These are phyloP conservation scores for Ascocoryne sarcoides DNA, from an alignment of 2,329 filamentous ascomycete genomes.

Conservation along the genomic window DNA sequence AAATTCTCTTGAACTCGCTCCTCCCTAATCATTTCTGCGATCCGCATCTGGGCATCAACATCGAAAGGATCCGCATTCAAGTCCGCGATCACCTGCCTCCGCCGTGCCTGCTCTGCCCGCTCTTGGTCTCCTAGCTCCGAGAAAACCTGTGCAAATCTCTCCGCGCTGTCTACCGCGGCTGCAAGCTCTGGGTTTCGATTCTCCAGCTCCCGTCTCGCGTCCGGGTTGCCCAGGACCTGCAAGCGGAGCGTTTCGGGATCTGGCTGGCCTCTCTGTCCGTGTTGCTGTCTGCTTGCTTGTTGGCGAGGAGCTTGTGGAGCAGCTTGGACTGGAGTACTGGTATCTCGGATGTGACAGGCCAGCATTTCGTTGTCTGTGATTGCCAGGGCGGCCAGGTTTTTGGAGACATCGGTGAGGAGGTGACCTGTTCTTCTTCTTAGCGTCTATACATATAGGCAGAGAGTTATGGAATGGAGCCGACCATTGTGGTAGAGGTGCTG, in stretches of 20 bases:
- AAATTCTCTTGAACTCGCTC: constrained; percentile 91
- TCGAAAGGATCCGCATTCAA: constrained; percentile 95
- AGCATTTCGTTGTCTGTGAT: constrained; percentile 90
- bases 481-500: constrained; percentile 92
- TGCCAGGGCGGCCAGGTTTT: constrained; percentile 72
- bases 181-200: constrained; percentile 69
- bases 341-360: constrained; percentile 67
- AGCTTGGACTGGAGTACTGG: constrained; percentile 30
- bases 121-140: constrained; percentile 60
- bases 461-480: no score
- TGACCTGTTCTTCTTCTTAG: no score
- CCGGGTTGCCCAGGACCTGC: constrained; percentile 72
- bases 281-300: no score
- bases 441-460: no score
- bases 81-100: constrained; percentile 72
- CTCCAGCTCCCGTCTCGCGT: constrained; percentile 60
- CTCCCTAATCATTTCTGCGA: constrained; percentile 95
- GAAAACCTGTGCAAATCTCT: constrained; percentile 67
- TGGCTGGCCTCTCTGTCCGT: constrained; percentile 33
- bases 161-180: constrained; percentile 64
- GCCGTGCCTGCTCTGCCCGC: constrained; percentile 62
- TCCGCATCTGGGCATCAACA: constrained; percentile 79
- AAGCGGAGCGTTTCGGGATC: constrained; percentile 78
- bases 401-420: constrained; percentile 65
- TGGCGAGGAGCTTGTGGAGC: constrained; percentile 25